Conservation (phyloP, 768 basidiomycete genomes). For the Suillus tomentosus region DNA sequence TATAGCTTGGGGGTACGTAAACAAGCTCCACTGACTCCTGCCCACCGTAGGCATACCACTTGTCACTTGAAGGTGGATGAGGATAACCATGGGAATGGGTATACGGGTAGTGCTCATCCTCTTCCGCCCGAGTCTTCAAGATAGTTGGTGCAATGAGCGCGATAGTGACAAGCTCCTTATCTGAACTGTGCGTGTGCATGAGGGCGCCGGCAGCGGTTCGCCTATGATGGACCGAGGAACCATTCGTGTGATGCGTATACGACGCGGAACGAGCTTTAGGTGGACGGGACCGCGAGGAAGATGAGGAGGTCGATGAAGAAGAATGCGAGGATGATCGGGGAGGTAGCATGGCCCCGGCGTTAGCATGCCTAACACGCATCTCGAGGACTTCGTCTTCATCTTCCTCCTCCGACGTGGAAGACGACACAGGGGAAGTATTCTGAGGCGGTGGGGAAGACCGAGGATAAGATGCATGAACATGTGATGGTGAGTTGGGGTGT, state of each 20-base stretch:
- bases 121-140: constrained; percentile 74
- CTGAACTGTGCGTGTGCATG: constrained; percentile 33
- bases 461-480: constrained; percentile 20
- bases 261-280: constrained; percentile 35
- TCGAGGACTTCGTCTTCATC: constrained; percentile 63
- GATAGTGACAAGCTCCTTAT: constrained; percentile 65
- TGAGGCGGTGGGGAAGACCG: constrained; percentile 24
- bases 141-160: constrained; percentile 79
- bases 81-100: constrained; percentile 18
- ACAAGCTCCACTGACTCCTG: constrained; percentile 66
- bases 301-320: constrained; percentile 27
- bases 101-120: constrained; percentile 32
- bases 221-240: constrained; percentile 12
- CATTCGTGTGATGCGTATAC: constrained; percentile 23
- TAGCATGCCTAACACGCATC: constrained; percentile 49
- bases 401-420: constrained; percentile 42
- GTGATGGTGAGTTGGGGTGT: constrained; percentile 15
- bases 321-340: constrained; percentile 44
- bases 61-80: constrained; percentile 14
- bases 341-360: constrained; percentile 27
- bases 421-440: constrained; percentile 29
- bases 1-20: constrained; percentile 59
- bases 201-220: constrained; percentile 48
- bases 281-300: constrained; percentile 27
- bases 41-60: constrained; percentile 23